Evolutionary conservation across 306 rosid genomes (phyloP), one percentile per base, ranked within the genome.

Genomic region (Ammopiptanthus mongolicus): DNA sequence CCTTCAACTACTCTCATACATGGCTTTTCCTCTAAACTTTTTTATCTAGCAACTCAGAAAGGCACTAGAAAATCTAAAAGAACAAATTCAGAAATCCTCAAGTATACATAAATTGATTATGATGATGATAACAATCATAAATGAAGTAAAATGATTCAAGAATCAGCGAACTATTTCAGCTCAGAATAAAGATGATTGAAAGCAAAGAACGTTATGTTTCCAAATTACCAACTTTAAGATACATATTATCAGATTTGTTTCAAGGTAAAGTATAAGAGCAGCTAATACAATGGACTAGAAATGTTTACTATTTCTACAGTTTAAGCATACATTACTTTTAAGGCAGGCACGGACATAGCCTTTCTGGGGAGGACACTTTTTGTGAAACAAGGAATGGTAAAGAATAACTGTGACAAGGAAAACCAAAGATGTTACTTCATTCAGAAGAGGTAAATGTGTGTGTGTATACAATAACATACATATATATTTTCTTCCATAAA

Each of bases 321-420:
- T 67, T 83, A 80, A 83, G 95, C 88, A 79, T 91, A 88, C 89
- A 87, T 95, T 95, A 95, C 99, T 95, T 95, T 95, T 95, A 85
- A 95, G 96, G 91, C 92, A 88, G 70, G 99, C 99, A 77, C 99
- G 99, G 11, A 87, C 86, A 41, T 90, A 92, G 87, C 96, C 92
- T 83, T 63, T 88, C 76, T 83, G 89, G 51, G 88, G 93, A 70
- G 78, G 90, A 80, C 93, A 92, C 84, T 82, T 89, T 80, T 88
- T 90, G 90, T 95, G 99, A 76, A 79, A 82, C 87, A 92, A 96
- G 0, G 99, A 92, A 81, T 95, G 99, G 87, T 88, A 89, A 65
- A 95, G 90, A 65, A 91, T 84, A 64, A 95, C 99, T 95, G 97
- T 41, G 72, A 75, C 84, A 78, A 84, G 21, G 81, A 79, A 80